These are phyloP conservation scores for Claviceps capensis DNA, from an alignment of 2,329 filamentous ascomycete genomes.

Conservation along the genomic window DNA sequence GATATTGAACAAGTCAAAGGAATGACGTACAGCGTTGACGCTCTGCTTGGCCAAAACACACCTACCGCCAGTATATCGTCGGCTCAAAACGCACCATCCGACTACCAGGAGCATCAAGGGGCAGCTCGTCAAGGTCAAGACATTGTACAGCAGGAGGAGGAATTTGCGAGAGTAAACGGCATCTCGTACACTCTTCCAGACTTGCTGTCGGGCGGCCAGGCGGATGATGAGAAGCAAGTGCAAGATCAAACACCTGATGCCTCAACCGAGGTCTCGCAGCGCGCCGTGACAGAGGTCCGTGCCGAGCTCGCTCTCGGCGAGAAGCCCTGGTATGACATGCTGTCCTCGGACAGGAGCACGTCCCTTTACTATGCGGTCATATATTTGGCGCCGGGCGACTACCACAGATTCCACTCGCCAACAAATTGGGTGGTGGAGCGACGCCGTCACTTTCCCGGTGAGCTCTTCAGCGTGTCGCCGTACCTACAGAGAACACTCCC, in stretches of 20 bases:
- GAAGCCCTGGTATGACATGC: conserved; percentile 56
- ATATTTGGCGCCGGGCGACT: conserved; percentile 93
- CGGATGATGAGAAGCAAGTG: conserved; percentile 29
- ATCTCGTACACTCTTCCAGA: conserved; percentile 89
- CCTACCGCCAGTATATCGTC: conserved; percentile 37
- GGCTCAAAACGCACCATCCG: conserved; percentile 9
- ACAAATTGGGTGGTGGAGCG: conserved; percentile 90
- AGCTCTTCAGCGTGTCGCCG: conserved; percentile 87
- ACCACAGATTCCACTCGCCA: conserved; percentile 95
- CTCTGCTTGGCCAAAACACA: conserved; percentile 61
- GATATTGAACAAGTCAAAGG: conserved; percentile 98
- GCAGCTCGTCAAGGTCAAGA: conserved; percentile 40
- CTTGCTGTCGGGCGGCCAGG: conserved; percentile 72
- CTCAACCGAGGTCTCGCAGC: conserved; percentile 46
- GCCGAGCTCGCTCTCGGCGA: conserved; percentile 68
- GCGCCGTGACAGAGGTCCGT: conserved; percentile 71
- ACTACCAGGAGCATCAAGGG: conserved; percentile 12
- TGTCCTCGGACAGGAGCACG: conserved; percentile 48
- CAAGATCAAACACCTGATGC: conserved; percentile 53
- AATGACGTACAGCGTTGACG: conserved; percentile 93
- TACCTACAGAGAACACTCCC: conserved; percentile 88
- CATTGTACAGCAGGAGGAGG: conserved; percentile 66
- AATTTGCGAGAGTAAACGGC: conserved; percentile 88
- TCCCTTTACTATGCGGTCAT: conserved; percentile 87
- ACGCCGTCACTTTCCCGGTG: conserved; percentile 92